Conservation (phyloP, 2,329 filamentous ascomycete species). For the Penicillium sp. region DNA sequence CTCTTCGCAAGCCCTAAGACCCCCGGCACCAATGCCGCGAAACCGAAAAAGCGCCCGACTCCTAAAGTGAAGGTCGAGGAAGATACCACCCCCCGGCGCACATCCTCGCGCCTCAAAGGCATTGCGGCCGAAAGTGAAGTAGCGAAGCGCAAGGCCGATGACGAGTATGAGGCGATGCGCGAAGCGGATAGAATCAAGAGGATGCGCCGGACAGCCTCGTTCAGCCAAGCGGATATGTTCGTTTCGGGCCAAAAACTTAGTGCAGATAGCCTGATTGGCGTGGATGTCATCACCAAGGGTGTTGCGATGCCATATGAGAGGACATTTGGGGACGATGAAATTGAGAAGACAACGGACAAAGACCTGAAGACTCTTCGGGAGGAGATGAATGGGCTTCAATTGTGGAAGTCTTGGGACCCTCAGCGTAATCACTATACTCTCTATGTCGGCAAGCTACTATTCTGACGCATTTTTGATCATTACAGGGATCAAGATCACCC, state of each 20-base stretch:
- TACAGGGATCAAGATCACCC: slow-evolving; percentile 83
- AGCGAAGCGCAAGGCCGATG: slow-evolving; percentile 66
- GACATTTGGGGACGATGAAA: slow-evolving; percentile 82
- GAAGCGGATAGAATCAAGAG: slow-evolving; percentile 61
- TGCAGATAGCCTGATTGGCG: slow-evolving; percentile 62
- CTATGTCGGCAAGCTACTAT: too few relatives aligned
- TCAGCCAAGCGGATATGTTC: slow-evolving; percentile 72
- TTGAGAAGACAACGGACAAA: slow-evolving; percentile 74
- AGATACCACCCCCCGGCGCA: slow-evolving; percentile 55
- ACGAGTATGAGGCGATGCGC: slow-evolving; percentile 57
- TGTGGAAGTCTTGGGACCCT: slow-evolving; percentile 83
- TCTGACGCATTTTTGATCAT: neutral
- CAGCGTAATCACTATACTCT: slow-evolving; percentile 56
- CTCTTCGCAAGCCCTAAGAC: slow-evolving; percentile 57
- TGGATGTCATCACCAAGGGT: slow-evolving; percentile 60
- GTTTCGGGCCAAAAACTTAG: slow-evolving; percentile 74
- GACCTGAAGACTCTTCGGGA: slow-evolving; percentile 70
- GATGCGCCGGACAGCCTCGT: slow-evolving; percentile 62
- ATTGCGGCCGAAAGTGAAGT: slow-evolving; percentile 66
- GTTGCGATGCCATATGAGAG: slow-evolving; percentile 75
- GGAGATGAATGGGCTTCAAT: slow-evolving; percentile 70
- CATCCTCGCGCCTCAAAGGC: slow-evolving; percentile 61
- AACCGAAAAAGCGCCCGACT: slow-evolving; percentile 48
- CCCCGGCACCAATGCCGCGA: slow-evolving; percentile 44
- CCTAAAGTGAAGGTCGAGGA: slow-evolving; percentile 64